Evolutionary conservation across 2,329 filamentous ascomycete species (phyloP).

Genomic region (Tolypocladium nubicola): DNA sequence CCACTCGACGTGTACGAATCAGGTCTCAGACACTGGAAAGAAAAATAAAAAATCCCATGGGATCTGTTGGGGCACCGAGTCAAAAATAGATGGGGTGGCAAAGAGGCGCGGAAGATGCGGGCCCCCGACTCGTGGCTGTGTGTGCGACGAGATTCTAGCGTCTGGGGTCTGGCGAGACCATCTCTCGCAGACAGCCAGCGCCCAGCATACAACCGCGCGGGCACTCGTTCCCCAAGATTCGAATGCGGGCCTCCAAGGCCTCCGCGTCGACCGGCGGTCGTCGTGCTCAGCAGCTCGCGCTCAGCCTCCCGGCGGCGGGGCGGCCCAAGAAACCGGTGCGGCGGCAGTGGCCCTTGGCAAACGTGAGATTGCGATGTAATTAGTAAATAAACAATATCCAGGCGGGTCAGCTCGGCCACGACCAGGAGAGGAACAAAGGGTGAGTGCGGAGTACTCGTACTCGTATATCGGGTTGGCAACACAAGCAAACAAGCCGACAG

Average conservation of each 20-base stretch:
- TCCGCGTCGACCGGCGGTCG: neutral
- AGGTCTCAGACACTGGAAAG: neutral
- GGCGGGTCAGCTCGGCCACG: no score
- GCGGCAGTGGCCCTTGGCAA: neutral
- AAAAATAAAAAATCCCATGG: neutral
- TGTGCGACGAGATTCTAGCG: neutral
- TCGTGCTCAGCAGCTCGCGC: neutral
- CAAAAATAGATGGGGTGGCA: neutral
- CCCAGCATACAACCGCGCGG: neutral
- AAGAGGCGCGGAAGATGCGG: neutral
- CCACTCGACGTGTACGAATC: neutral
- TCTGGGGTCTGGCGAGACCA: neutral
- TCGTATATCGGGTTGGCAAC: no score
- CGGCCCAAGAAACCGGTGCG: neutral
- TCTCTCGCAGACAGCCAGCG: neutral
- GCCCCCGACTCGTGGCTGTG: neutral
- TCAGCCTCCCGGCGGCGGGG: neutral
- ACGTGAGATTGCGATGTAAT: no score
- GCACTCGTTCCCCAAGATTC: neutral
- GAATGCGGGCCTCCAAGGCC: neutral
- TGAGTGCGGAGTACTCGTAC: no score
- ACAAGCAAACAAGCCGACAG: neutral
- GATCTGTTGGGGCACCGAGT: neutral
- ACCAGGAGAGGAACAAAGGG: neutral
- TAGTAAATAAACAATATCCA: no score